Evolutionary conservation across 2,329 filamentous ascomycete species (phyloP), one percentile per base, ranked within the genome.

Genomic region (Fusarium xyrophilum): DNA sequence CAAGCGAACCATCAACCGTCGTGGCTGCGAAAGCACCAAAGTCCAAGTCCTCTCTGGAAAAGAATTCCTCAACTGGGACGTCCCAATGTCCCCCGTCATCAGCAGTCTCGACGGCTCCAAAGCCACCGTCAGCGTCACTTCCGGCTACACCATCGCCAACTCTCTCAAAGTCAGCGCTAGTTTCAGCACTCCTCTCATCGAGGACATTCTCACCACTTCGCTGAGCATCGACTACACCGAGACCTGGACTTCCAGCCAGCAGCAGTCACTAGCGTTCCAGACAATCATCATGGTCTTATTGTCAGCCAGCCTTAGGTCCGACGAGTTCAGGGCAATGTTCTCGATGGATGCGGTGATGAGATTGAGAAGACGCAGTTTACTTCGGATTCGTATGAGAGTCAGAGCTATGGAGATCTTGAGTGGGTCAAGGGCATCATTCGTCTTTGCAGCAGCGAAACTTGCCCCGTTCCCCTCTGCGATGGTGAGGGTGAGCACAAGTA

Each of bases 341-440:
- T 69, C 7, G 50, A 60, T 25, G 70, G 70, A 1, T 72, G 70
- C 25, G 67, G 65, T 4, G 68, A 69, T 14, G 56, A 46, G 27
- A 39, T 55, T 1, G 44, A 57, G 19, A 71, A 60, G 63, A 47
- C 35, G 2, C 44, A n/a, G 7, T 73, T 71, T 23, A n/a, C 40
- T 0, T 68, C 65, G 3, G 65, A 72, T 13, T 59, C 51, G 6
- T 72, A 73, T 21, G 59, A 61, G 25, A 69, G 65, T 48, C 57
- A 69, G 56, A 28, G 40, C 2, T 72, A 68, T 5, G 68, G 68
- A 2, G 38, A 72, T 7, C 58, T 72, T 11, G 35, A 69, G 43
- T 72, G 70, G 70, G 70, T 72, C 3, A 73, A 73, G 68, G 70
- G 70, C 3, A 39, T 72, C 4, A 71, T 73, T 39, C 65, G 65